Evolutionary conservation across 2,329 filamentous ascomycete species (phyloP), one percentile per base, ranked within the genome.

Genomic region (Didymella pinodella): DNA sequence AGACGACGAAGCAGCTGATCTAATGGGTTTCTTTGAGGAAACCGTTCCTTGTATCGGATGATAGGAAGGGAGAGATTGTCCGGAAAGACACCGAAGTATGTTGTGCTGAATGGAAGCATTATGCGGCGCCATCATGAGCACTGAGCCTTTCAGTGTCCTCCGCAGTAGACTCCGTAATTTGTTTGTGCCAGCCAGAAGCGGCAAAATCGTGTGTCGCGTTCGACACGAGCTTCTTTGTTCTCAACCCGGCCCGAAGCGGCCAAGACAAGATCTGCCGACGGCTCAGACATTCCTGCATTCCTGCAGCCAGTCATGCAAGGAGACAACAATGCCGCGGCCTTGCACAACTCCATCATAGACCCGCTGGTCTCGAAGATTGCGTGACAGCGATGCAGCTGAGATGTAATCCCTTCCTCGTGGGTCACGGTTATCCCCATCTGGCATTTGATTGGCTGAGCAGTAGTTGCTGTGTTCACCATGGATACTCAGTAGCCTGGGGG

Each of bases 181-280:
- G 52, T 72, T 72, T 76, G 74, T 76, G 65, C 67, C 63, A 71
- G 69, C 68, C 72, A 69, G 63, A 71, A 71, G 68, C 69, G 73
- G 66, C 57, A 56, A 61, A 61, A 67, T 52, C 57, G 49, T 45
- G 62, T 67, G 63, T 67, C 43, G 57, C 52, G 59, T 67, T 72
- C 65, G 65, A 67, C 68, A 65, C 57, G 47, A 50, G 59, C 48
- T 68, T 73, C 75, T 76, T 77, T 76, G 74, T 77, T 72, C 70
- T 64, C 49, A 57, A 53, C 57, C 59, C 61, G 57, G 61, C 73
- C 68, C 60, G 61, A 73, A 73, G 64, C 71, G 74, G 74, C 69
- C 65, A 70, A 73, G 70, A 66, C 67, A 64, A 58, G 40, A 61
- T 61, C 64, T 59, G 62, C 66, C 65, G 57, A 61, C 60, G 56